Conservation (phyloP, 108 stramenopile genomes). For the Conticribra guillardii region DNA sequence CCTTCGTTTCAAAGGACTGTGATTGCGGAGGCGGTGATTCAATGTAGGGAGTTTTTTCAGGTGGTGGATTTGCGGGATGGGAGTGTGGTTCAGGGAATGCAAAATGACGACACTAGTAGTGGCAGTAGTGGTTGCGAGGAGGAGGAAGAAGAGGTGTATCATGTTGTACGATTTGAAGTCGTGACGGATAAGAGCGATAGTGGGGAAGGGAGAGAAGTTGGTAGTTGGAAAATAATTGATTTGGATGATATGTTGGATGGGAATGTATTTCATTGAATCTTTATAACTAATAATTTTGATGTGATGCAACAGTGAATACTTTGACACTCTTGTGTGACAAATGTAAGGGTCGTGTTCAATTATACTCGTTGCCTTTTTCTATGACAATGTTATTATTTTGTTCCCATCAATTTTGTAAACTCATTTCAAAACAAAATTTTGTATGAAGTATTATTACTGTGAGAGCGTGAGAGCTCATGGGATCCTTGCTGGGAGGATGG, state of each 20-base stretch:
- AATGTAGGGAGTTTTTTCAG: conserved; percentile 45
- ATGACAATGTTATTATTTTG: too few species aligned
- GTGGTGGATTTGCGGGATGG: conserved; percentile 29
- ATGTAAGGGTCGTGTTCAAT: too few species aligned
- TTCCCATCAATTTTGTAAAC: too few species aligned
- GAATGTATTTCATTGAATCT: conserved; percentile 39
- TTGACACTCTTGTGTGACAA: too few species aligned
- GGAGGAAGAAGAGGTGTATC: conserved; percentile 40
- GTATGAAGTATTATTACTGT: too few species aligned
- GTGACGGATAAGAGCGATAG: conserved; percentile 35
- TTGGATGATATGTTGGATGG: conserved; percentile 45
- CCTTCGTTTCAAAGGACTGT: conserved; percentile 26
- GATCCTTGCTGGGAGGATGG: too few species aligned
- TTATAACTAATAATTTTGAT: too few species aligned
- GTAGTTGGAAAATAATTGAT: conserved; percentile 49
- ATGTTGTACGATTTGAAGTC: conserved; percentile 50
- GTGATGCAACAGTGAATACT: too few species aligned
- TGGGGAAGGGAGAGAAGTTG: conserved; percentile 29
- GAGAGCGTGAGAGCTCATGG: too few species aligned
- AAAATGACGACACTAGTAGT: conserved; percentile 28
- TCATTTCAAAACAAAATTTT: too few species aligned
- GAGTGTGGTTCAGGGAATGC: conserved; percentile 35
- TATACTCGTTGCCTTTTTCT: too few species aligned
- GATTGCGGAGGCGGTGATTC: conserved; percentile 39
- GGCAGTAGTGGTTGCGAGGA: too few species aligned